Evolutionary conservation across 148 eudicot genomes (phyloP), one percentile per base, ranked within the genome.

Genomic region (Salicornia ramosissima): DNA sequence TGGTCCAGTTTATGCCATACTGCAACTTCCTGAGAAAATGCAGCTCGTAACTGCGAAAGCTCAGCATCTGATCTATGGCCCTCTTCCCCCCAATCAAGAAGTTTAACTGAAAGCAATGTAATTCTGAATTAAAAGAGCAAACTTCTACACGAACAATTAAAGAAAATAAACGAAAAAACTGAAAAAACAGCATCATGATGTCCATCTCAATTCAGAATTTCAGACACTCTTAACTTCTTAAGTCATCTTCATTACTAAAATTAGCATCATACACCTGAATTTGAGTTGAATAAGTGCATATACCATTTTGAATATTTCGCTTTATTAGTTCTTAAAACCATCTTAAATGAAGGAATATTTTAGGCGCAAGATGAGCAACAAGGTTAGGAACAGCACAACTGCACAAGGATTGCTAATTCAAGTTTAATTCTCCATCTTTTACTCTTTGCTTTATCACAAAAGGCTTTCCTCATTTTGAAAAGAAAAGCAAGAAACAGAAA

Each of bases 21-120:
- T 30, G 81, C 82, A 72, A 91, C 95, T 83, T 91, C 97, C 79
- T 91, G 91, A 6, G 92, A 73, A 81, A 91, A 91, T 74, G 91
- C 91, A 65, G 91, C 81, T 76, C 92, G 85, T 30, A 88, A 79
- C 75, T 87, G 86, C 64, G 85, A 76, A 70, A 89, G 68, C 79
- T 91, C 97, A 75, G 90, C 78, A 5, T 89, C 88, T 69, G 88
- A 83, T 71, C 97, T 81, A 68, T 86, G 95, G 24, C 95, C 90
- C 77, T 88, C 97, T 81, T 91, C 97, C 31, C 95, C 97, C 95
- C 95, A 88, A 74, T 91, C 95, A 39, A 91, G 92, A 74, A 91
- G 86, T 81, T 91, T 91, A 71, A 91, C 97, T 91, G 81, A 70
- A n/a, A 72, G 69, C 64, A 77, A 67, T 21, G 72, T 22, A 52